phyloP scores from a whole-genome alignment of 2,329 filamentous ascomycete species.

The Fusarium multiceps region DNA sequence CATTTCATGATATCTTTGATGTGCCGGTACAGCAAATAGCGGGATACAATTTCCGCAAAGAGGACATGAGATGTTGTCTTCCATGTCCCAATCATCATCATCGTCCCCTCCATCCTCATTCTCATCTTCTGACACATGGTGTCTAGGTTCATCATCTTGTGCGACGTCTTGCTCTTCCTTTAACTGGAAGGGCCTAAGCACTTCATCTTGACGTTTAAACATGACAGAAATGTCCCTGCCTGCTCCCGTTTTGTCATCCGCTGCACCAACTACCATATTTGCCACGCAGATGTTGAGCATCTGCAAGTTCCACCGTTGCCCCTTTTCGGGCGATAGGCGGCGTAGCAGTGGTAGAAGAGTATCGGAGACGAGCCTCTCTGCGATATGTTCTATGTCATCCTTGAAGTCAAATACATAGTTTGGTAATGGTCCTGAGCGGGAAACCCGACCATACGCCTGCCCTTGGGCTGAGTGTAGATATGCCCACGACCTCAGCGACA shows the following conservation, averaged over 20 bases:
- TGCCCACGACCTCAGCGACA: conserved; percentile 76
- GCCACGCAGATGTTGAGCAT: conserved; percentile 88
- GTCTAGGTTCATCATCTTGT: conserved; percentile 45
- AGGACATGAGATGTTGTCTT: conserved; percentile 53
- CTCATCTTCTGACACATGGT: conserved; percentile 32
- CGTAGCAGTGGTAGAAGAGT: conserved; percentile 77
- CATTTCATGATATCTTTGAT: conserved; percentile 55
- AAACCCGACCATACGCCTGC: conserved; percentile 75
- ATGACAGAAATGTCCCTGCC: conserved; percentile 84
- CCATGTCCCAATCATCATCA: conserved; percentile 47
- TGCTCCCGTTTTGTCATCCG: conserved; percentile 61
- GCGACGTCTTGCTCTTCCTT: conserved; percentile 49
- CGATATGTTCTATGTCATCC: conserved; percentile 68
- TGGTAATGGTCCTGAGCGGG: conserved; percentile 79
- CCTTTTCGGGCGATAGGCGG: conserved; percentile 74
- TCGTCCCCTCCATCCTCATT: conserved; percentile 34
- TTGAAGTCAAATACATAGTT: conserved; percentile 76
- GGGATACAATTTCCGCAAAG: conserved; percentile 66
- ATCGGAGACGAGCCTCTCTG: conserved; percentile 76
- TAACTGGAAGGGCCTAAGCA: conserved; percentile 74
- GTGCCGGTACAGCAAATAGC: conserved; percentile 67
- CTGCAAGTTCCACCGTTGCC: conserved; percentile 79
- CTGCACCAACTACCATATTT: conserved; percentile 77
- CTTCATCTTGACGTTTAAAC: conserved; percentile 80
- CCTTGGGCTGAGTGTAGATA: conserved; percentile 56